Evolutionary conservation across 1,284 basidiomycete genomes (phyloP).

Genomic region (Heterobasidion occidentale): DNA sequence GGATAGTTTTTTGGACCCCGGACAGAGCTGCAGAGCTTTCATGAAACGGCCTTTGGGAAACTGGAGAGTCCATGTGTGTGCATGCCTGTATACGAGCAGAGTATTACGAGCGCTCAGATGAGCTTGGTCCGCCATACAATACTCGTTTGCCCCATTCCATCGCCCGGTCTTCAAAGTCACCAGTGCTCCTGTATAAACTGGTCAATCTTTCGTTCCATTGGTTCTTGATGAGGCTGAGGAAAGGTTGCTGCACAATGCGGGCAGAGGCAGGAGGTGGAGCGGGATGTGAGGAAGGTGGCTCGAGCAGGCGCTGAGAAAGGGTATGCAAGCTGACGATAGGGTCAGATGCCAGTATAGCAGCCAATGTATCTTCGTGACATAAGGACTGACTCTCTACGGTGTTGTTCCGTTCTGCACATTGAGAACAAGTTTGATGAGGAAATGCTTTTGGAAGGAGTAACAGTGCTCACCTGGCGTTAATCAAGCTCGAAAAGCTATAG

Average conservation of each 20-base stretch:
- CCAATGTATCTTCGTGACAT: not conserved
- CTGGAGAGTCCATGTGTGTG: too few species aligned
- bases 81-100: not conserved
- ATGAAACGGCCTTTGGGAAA: too few species aligned
- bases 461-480: slow-evolving; percentile 34
- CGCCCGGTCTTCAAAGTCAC: slow-evolving; percentile 33
- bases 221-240: slow-evolving; percentile 34
- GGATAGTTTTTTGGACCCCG: too few species aligned
- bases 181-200: slow-evolving; percentile 29
- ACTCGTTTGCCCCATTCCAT: slow-evolving; percentile 33
- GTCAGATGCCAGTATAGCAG: not conserved
- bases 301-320: slow-evolving; percentile 38
- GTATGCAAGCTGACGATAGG: slow-evolving; percentile 32
- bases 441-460: slow-evolving; percentile 3
- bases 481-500: slow-evolving; percentile 54
- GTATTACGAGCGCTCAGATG: not conserved
- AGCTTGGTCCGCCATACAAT: slow-evolving; percentile 28
- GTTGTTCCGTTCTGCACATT: slow-evolving; percentile 38
- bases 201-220: slow-evolving; percentile 47
- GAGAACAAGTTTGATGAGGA: not conserved
- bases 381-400: slow-evolving; percentile 37
- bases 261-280: slow-evolving; percentile 43
- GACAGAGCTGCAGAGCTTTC: too few species aligned
- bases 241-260: slow-evolving; percentile 34
- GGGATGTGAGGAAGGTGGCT: slow-evolving; percentile 32